Base-by-base conservation (phyloP, 31 red algal genomes). In the Odonthalia washingtoniensis region DNA sequence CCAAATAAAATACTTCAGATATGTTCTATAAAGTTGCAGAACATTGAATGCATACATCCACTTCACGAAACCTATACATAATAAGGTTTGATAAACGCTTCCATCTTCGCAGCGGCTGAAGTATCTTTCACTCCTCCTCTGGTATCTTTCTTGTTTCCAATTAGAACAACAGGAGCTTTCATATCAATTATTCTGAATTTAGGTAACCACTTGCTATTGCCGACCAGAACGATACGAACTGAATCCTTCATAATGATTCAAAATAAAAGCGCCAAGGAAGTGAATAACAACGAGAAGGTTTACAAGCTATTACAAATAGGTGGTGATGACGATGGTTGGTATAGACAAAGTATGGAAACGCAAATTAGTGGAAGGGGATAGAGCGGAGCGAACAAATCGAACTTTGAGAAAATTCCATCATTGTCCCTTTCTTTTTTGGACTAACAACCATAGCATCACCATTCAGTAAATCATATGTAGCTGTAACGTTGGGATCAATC, bases 31-130 rank as follows among this genome's bases (percentile, higher is more conserved):
- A 81, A 37, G 90, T 88, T 70, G 97, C 94, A 2, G 97, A 98
- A 81, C 94, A 95, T 63, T 98, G 91, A 34, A 98, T n/a, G 89
- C 97, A 98, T 14, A 94, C 94, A 68, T 98, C 97, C 27, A 98
- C 86, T 69, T 98, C 94, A 33, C 90, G 75, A 80, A 91, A 94
- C 27, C 94, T n/a, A 73, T 98, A 90, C 97, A 98, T 98, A 34
- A 98, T 96, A n/a, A 30, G 97, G 97, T 73, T 96, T 98, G 82
- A 98, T 98, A 46, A 91, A 86, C 32, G 65, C 89, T 86, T 98
- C 97, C 83, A 98, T 87, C 33, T 89, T 89, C 40, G 80, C 84
- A 62, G 89, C 80, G 34, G 92, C 82, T 26, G 73, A 66, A 33
- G 92, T 80, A 80, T 88, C 86, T 36, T 79, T 46, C 14, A 87